A percentile compares a stretch with the other conserved stretches of the same genome.
These are phyloP conservation scores for Beauveria scarabaeidicola DNA, from an alignment of 2,329 filamentous ascomycete genomes.

Conservation along the genomic window DNA sequence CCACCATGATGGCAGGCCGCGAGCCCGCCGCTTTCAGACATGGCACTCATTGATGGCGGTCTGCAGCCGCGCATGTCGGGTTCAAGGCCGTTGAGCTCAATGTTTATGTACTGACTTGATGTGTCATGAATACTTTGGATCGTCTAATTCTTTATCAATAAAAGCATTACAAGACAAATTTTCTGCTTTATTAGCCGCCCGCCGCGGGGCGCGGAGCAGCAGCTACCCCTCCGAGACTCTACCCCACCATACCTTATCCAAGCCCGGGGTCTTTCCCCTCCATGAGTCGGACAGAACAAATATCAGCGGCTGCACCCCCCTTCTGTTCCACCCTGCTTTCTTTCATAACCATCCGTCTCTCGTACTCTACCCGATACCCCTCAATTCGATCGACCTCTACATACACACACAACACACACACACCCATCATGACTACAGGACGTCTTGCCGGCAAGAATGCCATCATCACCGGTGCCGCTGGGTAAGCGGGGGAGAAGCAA, in stretches of 20 bases:
- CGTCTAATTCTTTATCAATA: background rate
- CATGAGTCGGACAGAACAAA: conserved; percentile 1
- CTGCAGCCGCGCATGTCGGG: background rate
- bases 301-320: background rate
- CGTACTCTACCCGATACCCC: background rate
- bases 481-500: conserved; percentile 46
- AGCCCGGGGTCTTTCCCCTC: conserved; percentile 3
- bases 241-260: conserved; percentile 8
- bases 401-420: background rate
- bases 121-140: background rate
- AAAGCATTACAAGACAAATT: background rate
- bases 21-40: conserved; percentile 3
- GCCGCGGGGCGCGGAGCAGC: background rate
- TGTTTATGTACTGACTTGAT: too few relatives aligned
- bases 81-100: background rate
- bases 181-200: background rate
- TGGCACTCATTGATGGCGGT: background rate
- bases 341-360: background rate
- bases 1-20: background rate
- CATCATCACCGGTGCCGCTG: conserved; percentile 75
- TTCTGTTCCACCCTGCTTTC: background rate
- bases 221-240: background rate
- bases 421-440: conserved; percentile 23
- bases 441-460: conserved; percentile 54
- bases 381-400: background rate